Evolutionary conservation across 768 basidiomycete species (phyloP), one percentile per base, ranked within the genome.

Genomic region (Xerocomellus dryophilus): DNA sequence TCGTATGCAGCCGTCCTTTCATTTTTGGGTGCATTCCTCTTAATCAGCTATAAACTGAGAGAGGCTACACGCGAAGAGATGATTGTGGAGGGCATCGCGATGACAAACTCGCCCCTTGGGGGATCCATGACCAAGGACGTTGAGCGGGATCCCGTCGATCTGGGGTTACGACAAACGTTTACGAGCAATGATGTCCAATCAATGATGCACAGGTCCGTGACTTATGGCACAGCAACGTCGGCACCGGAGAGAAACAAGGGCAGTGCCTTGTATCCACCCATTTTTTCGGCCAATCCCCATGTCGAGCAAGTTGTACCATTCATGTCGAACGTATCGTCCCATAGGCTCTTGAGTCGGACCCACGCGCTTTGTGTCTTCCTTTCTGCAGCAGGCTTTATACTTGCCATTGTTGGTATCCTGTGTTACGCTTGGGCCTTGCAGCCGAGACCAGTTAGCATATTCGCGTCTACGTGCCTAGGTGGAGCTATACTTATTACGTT

Each of bases 1-100:
- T 34, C 10, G 35, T 31, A 21, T 38, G 21, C 21, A 71, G 77
- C 76, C 20, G 67, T 77, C 21, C 59, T 78, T 7, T 74, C 83
- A 3, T 84, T 85, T 66, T 62, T 80, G 46, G 81, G 74, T 5
- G 79, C 81, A 21, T 83, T 83, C 67, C 75, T 82, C 56, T 71
- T 84, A 27, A 73, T 82, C 39, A 71, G 77, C 35, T 82, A 81
- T 69, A 81, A 79, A 54, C 68, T 84, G 5, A 71, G 75, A 50
- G 79, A 79, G 58, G 84, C 82, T 7, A 77, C 73, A 25, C 72
- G 71, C 3, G 78, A 81, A 45, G 77, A 81, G 59, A 58, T 64
- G 55, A 67, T 79, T 53, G 72, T 64, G 23, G 72, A 76, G 50
- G 65, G 64, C 18, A 56, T 67, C 31, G 56, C 50, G 38, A 25